Conservation (phyloP, 1,284 basidiomycete species). For the Neotropicomus parvogracilis region DNA sequence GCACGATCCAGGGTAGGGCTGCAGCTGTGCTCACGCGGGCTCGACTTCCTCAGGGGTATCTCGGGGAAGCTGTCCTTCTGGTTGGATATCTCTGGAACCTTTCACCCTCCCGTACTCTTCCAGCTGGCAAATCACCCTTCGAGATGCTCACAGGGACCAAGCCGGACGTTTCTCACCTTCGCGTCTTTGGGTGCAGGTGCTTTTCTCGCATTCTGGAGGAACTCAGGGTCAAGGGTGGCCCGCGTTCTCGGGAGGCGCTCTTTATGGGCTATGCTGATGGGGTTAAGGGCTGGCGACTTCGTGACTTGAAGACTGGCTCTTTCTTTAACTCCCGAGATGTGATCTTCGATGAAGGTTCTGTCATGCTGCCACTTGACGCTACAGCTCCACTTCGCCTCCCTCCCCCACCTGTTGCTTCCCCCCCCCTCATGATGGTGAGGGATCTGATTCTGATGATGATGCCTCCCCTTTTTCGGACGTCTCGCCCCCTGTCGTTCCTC, state of each 20-base stretch:
- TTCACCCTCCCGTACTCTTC: background rate
- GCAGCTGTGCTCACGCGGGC: background rate
- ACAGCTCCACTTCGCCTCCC: background rate
- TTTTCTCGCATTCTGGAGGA: background rate
- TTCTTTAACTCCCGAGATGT: background rate
- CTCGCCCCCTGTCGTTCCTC: background rate
- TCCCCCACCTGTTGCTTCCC: background rate
- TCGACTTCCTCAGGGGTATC: background rate
- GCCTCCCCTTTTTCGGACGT: background rate
- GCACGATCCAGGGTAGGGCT: background rate
- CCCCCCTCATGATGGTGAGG: background rate
- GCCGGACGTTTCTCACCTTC: background rate
- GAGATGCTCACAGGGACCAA: background rate
- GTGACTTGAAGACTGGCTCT: accelerated
- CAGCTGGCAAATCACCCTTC: background rate
- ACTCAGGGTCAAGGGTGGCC: background rate
- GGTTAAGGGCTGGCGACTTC: background rate
- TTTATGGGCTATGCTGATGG: constrained; percentile 1
- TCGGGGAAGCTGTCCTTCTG: background rate
- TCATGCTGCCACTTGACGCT: background rate
- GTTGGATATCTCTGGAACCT: constrained; percentile 1
- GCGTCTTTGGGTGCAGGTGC: background rate
- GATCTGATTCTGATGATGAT: background rate
- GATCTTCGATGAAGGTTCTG: constrained; percentile 1
- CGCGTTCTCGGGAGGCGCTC: background rate